phyloP scores from a whole-genome alignment of 2,329 filamentous ascomycete species.

The Cladosporium cucumerinum region DNA sequence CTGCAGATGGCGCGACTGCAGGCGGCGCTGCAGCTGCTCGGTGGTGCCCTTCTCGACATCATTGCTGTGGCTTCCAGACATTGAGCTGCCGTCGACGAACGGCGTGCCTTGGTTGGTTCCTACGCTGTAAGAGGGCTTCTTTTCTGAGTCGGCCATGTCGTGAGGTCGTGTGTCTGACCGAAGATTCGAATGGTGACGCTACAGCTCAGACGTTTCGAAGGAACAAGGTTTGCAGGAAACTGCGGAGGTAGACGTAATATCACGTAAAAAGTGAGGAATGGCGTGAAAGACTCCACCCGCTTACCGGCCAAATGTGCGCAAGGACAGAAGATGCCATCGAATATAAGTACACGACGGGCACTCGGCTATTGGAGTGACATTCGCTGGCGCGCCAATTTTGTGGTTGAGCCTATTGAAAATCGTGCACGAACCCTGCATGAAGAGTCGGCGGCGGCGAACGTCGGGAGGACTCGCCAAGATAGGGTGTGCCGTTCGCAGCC shows the following conservation, averaged over 20 bases:
- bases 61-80: constrained; percentile 15
- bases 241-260: constrained; percentile 13
- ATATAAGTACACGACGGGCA: constrained; percentile 4
- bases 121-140: constrained; percentile 6
- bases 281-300: constrained; percentile 8
- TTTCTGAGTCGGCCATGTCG: constrained; percentile 15
- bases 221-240: constrained; percentile 16
- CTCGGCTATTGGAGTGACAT: constrained; percentile 12
- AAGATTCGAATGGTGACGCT: background rate
- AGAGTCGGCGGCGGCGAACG: constrained; percentile 6
- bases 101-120: constrained; percentile 2
- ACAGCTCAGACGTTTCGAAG: constrained; percentile 14
- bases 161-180: constrained; percentile 6
- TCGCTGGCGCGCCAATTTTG: constrained; percentile 12
- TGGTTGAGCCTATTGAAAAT: constrained; percentile 10
- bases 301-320: constrained; percentile 1
- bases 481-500: constrained; percentile 3
- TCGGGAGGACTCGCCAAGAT: constrained; percentile 5
- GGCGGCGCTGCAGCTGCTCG: constrained; percentile 33
- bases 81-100: constrained; percentile 16
- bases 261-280: constrained; percentile 9
- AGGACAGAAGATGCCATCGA: constrained; percentile 6
- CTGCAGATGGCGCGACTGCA: constrained; percentile 37
- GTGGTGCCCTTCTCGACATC: constrained; percentile 26
- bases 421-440: constrained; percentile 13